These are phyloP conservation scores for Rubia balearica DNA, from an alignment of 305 asterid species.

Conservation along the genomic window DNA sequence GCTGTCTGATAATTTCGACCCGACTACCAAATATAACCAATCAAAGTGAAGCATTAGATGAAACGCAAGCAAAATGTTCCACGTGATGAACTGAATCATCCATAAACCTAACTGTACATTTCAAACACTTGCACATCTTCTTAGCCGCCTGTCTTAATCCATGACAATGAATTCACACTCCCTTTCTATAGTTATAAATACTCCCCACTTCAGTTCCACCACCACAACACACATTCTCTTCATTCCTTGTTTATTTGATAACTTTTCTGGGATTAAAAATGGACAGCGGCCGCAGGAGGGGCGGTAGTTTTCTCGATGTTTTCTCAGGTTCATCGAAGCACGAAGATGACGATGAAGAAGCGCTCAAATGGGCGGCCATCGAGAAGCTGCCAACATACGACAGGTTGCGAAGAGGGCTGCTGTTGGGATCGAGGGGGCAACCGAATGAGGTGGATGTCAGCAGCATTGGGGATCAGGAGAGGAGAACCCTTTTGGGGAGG, in stretches of 20 bases:
- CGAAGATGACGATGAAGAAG: slow-evolving; percentile 66
- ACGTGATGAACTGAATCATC: background rate
- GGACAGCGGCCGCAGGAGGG: no score
- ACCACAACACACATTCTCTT: background rate
- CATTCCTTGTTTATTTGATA: background rate
- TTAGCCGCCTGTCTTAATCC: background rate
- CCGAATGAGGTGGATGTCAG: slow-evolving; percentile 39
- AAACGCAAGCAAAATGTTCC: no score
- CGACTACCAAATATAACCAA: no score
- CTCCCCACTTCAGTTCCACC: background rate
- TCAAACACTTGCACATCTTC: background rate
- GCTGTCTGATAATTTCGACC: no score
- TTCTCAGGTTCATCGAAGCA: slow-evolving; percentile 38
- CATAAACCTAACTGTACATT: background rate
- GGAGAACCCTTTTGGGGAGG: slow-evolving; percentile 39
- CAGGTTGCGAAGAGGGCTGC: slow-evolving; percentile 54
- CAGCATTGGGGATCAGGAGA: slow-evolving; percentile 43
- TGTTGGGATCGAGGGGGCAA: slow-evolving; percentile 43
- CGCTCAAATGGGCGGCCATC: slow-evolving; percentile 71
- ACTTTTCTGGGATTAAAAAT: no score
- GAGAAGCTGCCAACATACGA: slow-evolving; percentile 67
- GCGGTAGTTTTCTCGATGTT: slow-evolving; percentile 12
- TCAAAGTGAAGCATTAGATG: background rate
- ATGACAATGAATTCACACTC: background rate
- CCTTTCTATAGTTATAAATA: background rate